Percentiles rank a stretch among this genome's conserved stretches.
phyloP scores from a whole-genome alignment of 2,329 filamentous ascomycete genomes.

The Hypoxylon sp. region DNA sequence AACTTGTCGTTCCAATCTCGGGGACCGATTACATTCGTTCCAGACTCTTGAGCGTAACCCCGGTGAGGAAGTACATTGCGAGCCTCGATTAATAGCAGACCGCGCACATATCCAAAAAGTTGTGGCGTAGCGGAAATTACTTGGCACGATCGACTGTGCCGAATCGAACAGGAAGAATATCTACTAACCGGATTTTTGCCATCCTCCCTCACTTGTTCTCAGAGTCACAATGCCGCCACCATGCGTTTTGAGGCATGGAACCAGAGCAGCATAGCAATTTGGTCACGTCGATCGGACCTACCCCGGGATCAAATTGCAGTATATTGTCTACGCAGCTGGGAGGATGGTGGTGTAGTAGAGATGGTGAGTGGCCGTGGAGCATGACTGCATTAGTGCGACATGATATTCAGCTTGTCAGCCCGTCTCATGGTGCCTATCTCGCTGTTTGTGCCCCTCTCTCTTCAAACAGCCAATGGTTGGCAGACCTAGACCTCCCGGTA shows the following conservation, averaged over 20 bases:
- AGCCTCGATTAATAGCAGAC: conserved; percentile 5
- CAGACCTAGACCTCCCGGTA: conserved; percentile 13
- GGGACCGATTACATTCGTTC: conserved; percentile 9
- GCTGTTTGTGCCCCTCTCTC: conserved; percentile 8
- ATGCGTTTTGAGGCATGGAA: conserved; percentile 14
- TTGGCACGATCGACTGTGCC: conserved; percentile 8
- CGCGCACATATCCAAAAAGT: conserved; percentile 5
- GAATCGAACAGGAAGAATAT: conserved; percentile 11
- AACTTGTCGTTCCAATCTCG: conserved; percentile 5
- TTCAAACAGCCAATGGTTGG: conserved; percentile 3
- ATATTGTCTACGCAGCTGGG: neutral
- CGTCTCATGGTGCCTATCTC: conserved; percentile 1
- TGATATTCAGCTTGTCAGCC: conserved; percentile 27
- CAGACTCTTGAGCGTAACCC: conserved; percentile 3
- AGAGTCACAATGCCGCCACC: conserved; percentile 7
- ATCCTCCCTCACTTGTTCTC: neutral
- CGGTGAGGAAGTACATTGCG: conserved; percentile 19
- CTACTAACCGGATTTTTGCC: conserved; percentile 14
- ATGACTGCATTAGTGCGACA: conserved; percentile 7
- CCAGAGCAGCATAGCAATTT: conserved; percentile 7
- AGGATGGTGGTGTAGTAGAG: conserved; percentile 5
- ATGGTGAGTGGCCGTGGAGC: conserved; percentile 10
- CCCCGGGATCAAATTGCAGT: conserved; percentile 13
- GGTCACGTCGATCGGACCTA: conserved; percentile 19
- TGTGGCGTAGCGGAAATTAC: conserved; percentile 7